These are phyloP conservation scores for Petunia hybrid DNA, from an alignment of 305 asterid genomes.

Conservation along the genomic window DNA sequence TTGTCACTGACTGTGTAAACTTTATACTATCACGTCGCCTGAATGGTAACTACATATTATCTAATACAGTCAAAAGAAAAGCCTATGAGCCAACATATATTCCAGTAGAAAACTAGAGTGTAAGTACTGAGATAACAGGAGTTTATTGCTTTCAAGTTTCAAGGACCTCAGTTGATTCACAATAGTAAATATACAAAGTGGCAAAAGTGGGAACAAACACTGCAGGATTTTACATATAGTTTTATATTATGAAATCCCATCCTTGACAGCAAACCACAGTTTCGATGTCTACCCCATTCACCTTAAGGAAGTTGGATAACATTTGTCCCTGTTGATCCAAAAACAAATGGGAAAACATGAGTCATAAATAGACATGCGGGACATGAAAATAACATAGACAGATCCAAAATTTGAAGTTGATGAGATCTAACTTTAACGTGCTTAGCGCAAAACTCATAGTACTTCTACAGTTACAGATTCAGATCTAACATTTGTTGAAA, in stretches of 20 bases:
- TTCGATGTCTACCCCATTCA: background rate
- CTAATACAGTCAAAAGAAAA: background rate
- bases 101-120: background rate
- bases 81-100: background rate
- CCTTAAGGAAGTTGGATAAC: background rate
- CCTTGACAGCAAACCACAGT: background rate
- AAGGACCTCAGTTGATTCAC: slow-evolving; percentile 16
- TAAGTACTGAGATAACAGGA: background rate
- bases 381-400: background rate
- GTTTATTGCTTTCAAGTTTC: slow-evolving; percentile 25
- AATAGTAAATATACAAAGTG: slow-evolving; percentile 15
- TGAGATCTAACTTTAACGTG: too few species aligned
- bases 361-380: background rate
- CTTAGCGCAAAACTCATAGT: too few species aligned
- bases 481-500: too few species aligned
- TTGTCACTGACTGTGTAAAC: too few species aligned
- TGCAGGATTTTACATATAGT: background rate
- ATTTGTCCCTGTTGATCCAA: slow-evolving; percentile 6
- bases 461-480: too few species aligned
- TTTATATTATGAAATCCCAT: background rate
- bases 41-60: background rate
- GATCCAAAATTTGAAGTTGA: background rate
- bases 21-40: too few species aligned
- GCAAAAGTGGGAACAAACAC: background rate
- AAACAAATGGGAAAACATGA: background rate